Conservation (phyloP, 1,284 basidiomycete species). For the Microstroma glucosiphilum region DNA sequence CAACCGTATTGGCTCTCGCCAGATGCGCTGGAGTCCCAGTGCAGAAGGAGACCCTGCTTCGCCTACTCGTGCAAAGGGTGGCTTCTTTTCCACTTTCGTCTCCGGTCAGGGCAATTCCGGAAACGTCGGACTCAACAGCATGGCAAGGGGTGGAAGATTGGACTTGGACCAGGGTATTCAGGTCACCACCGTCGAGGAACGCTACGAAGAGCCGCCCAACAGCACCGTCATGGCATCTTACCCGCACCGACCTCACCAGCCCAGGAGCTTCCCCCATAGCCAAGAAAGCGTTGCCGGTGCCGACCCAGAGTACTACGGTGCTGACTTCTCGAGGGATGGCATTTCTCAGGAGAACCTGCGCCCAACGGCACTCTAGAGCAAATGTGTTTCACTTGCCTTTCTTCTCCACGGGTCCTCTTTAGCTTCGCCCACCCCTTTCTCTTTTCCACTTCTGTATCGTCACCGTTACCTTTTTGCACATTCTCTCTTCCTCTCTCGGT, state of each 20-base stretch:
- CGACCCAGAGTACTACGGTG: too few species aligned
- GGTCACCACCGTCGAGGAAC: conserved; percentile 44
- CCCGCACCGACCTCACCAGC: conserved; percentile 17
- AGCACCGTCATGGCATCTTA: background rate
- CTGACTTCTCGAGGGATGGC: too few species aligned
- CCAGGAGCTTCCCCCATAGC: background rate
- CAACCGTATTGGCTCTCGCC: background rate
- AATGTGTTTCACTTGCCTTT: too few species aligned
- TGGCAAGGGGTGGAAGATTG: background rate
- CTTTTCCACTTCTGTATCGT: too few species aligned
- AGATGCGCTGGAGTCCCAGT: background rate
- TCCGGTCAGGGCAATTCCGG: background rate
- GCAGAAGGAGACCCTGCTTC: background rate
- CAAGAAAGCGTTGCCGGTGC: background rate
- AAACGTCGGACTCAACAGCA: background rate
- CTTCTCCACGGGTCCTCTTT: too few species aligned
- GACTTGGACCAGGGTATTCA: conserved; percentile 37
- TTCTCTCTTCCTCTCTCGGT: too few species aligned
- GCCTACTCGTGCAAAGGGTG: background rate
- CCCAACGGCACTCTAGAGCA: too few species aligned
- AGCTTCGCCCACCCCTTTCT: too few species aligned
- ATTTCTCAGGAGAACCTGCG: too few species aligned
- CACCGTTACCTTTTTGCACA: too few species aligned
- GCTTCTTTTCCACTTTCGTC: background rate
- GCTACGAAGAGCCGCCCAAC: conserved; percentile 30